Evolutionary conservation across 176 grass and related monocot genomes (phyloP).

Genomic region (Cenchrus purpureus): DNA sequence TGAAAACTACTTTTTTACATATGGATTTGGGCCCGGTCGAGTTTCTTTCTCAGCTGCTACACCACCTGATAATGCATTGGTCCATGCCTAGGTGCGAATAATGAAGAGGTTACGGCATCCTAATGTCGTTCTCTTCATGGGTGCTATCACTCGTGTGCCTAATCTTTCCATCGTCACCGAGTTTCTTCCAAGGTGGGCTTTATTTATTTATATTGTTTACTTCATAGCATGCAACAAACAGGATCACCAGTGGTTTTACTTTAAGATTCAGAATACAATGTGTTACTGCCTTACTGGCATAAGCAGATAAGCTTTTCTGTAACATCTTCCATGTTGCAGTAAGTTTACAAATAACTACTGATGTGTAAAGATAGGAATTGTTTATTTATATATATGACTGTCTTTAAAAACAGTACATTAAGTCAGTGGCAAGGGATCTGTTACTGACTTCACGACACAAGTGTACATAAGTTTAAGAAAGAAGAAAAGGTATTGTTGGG

Average conservation of each 20-base stretch:
- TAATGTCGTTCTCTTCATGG: constrained; percentile 99
- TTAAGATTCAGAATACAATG: constrained; percentile 29
- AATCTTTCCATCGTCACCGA: constrained; percentile 97
- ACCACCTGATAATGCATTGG: constrained; percentile 12
- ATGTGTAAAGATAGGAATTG: not conserved
- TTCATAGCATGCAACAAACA: not conserved
- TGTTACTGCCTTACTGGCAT: not conserved
- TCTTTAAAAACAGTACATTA: constrained; percentile 24
- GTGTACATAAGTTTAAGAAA: constrained; percentile 2
- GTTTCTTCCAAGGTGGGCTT: constrained; percentile 88
- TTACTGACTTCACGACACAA: not conserved
- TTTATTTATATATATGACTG: constrained; percentile 2
- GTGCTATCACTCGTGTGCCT: constrained; percentile 89
- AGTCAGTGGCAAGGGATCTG: constrained; percentile 1
- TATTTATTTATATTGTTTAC: constrained; percentile 33
- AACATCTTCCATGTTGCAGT: not conserved
- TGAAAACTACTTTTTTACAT: constrained; percentile 17
- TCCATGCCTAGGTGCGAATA: constrained; percentile 81
- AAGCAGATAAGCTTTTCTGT: not conserved
- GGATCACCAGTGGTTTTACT: constrained; percentile 18
- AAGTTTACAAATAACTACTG: constrained; percentile 33
- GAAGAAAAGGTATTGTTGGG: not conserved
- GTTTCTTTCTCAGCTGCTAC: not conserved
- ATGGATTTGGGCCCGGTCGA: not conserved
- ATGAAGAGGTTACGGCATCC: constrained; percentile 94